Evolutionary conservation across 129 eudicot species (phyloP).

Genomic region (Artemisia annua): DNA sequence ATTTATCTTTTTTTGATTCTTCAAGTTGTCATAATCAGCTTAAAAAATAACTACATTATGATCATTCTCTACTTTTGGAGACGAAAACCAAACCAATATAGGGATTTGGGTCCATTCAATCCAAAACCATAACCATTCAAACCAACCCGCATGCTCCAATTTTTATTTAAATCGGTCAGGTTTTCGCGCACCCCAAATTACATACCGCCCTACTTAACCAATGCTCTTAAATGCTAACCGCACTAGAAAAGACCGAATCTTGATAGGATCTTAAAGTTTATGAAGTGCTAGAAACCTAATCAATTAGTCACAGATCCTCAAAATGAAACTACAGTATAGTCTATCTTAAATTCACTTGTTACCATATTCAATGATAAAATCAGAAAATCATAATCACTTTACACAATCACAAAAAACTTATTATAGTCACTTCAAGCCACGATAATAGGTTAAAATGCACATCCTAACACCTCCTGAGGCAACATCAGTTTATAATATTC

Average conservation of each 20-base stretch:
- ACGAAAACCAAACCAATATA: neutral
- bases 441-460: neutral
- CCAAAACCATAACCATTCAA: neutral
- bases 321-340: neutral
- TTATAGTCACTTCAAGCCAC: neutral
- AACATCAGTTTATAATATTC: neutral
- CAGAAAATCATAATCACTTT: conserved; percentile 2
- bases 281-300: neutral
- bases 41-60: neutral
- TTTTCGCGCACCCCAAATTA: conserved; percentile 1
- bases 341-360: neutral
- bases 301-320: neutral
- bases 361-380: neutral
- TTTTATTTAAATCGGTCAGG: neutral
- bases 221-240: neutral
- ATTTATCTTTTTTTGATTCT: neutral
- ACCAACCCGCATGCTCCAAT: neutral
- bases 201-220: neutral
- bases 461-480: conserved; percentile 1
- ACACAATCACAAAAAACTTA: neutral
- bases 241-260: conserved; percentile 1
- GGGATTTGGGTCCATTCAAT: neutral
- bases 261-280: neutral
- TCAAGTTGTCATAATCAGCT: neutral
- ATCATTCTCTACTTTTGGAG: neutral